Percentiles rank a stretch among this genome's conserved stretches.
Conservation (phyloP, 2,329 filamentous ascomycete genomes). For the Cladosporium cucumerinum region DNA sequence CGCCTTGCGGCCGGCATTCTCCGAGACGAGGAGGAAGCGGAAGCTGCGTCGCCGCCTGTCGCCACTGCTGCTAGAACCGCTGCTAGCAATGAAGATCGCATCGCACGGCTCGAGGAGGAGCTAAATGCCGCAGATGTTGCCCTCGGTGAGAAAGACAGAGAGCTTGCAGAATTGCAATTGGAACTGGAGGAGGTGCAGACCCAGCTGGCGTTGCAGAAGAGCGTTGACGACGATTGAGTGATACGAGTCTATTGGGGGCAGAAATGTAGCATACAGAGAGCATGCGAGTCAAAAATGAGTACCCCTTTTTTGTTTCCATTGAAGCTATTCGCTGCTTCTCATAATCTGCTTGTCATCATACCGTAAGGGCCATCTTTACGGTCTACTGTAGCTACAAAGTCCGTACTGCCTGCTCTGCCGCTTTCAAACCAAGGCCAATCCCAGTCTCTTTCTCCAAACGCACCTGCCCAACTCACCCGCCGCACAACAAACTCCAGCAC, state of each 20-base stretch:
- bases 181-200: neutral
- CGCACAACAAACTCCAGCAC: conserved; percentile 18
- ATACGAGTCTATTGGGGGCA: neutral
- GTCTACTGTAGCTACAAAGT: too few relatives aligned
- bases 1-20: conserved; percentile 7
- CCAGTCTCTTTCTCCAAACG: neutral
- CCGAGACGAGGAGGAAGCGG: neutral
- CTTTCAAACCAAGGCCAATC: neutral
- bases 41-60: neutral
- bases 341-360: too few relatives aligned
- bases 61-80: neutral
- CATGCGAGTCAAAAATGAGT: neutral
- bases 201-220: neutral
- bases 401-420: too few relatives aligned
- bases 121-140: neutral
- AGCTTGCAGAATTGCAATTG: neutral
- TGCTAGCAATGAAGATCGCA: neutral
- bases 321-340: too few relatives aligned
- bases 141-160: neutral
- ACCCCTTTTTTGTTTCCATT: neutral
- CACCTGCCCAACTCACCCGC: neutral
- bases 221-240: neutral
- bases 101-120: neutral
- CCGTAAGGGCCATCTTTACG: too few relatives aligned
- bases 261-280: neutral